Base-by-base conservation (phyloP, 1,284 basidiomycete genomes). In the Cryptococcus depauperatus region DNA sequence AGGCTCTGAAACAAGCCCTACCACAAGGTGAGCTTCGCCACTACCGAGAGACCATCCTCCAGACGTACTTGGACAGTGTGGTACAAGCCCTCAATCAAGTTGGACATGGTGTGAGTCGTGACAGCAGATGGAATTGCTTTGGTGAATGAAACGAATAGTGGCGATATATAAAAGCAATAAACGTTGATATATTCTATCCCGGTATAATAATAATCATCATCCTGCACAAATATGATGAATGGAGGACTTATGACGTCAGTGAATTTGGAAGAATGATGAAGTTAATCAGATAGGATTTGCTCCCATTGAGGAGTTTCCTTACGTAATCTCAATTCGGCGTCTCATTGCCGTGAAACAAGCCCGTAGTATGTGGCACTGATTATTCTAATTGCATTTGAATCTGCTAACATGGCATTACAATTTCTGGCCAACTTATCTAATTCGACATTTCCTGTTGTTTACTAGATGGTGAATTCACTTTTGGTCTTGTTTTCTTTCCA, bases 1-100 rank as follows among this genome's bases (percentile, higher is more conserved):
- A 58, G 48, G 37, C 47, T 54, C 38, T 59, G 57, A 32, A 60
- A 28, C 26, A 64, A 19, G 14, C 58, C 58, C 64, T 66, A 43
- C 16, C 19, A 4, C 4, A 8, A 16, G 18, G 3, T 34, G 34
- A 28, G 28, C 42, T 27, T 6, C 7, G n/a, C n/a, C 4, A 26
- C 26, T 18, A 23, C 11, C 27, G 19, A n/a, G 22, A 32, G n/a
- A 25, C 19, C 2, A 25, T 30, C 3, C 21, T 7, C 21, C 9
- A 10, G n/a, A 49, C 58, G 39, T 37, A 60, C 63, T 49, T 66
- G 48, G 48, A 64, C 27, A 13, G 52, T 54, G 42, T 61, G 48
- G 43, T 47, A 51, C 41, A 62, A 23, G 13, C 60, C 58, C 41
- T 57, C 40, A 43, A 63, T 22, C 29, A 61, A 41, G 51, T 63